Base-by-base conservation (phyloP, 176 grass and related monocot species). In the Miscanthus lutarioriparius region DNA sequence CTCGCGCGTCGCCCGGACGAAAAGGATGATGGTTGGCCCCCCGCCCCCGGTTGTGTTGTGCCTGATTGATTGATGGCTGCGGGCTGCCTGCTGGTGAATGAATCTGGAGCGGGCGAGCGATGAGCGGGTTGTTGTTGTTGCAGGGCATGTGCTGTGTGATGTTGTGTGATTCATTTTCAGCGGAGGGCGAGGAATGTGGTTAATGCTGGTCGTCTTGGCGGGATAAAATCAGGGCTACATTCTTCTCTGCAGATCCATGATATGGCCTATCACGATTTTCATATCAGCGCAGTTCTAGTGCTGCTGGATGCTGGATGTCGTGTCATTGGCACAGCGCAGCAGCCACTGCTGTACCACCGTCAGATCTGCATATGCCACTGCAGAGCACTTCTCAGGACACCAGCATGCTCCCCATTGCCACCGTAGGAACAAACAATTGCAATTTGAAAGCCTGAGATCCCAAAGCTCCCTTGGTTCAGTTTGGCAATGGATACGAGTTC, bases 21-120 rank as follows among this genome's bases (percentile, higher is more conserved):
- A 88, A 88, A 75, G 77, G 35, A 68, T 40, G 74, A 49, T 40
- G 74, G 40, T 58, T n/a, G n/a, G n/a, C n/a, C n/a, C n/a, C n/a
- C n/a, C n/a, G n/a, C 79, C 81, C 84, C 22, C 70, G 26, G n/a
- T 43, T 75, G 81, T 70, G 70, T 41, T 41, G 8, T 90, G 72
- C 79, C 58, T 82, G 77, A 68, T 87, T 75, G 74, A 85, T 68
- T 28, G 61, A 32, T 19, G 27, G 8, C 27, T 63, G 80, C 26
- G 39, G 39, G 39, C 69, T 17, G 10, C 9, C 19, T 10, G 65
- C 35, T 12, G 67, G 35, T 39, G 69, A 51, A 28, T 86, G 17
- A 89, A 78, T 78, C 40, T 2, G 15, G 53, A 41, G 45, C 10
- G 10, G 12, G 43, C 8, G 44, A 2, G 10, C 8, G 43, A 12